Evolutionary conservation across 495 filamentous ascomycete genomes (phyloP), one percentile per base, ranked within the genome.

Genomic region (Cercophora newfieldiana): DNA sequence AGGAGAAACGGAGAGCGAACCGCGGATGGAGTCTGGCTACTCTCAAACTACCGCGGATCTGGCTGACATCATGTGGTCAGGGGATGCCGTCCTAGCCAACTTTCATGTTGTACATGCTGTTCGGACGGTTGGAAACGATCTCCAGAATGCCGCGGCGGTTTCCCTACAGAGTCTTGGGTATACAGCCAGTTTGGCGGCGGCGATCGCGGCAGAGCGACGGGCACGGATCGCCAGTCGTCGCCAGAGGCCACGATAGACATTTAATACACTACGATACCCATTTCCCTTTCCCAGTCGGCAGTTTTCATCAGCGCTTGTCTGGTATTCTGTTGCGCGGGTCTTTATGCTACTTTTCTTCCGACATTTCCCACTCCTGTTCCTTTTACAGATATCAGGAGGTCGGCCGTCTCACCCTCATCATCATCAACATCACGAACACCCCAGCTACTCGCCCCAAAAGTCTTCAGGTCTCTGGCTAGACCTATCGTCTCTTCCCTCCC

Each of bases 301-400:
- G 57, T 14, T 48, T 19, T 48, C 29, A 44, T 44, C 37, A 44
- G 37, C 26, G 44, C 14, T 24, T 48, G n/a, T 50, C 28, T 64
- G 31, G 25, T 44, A 65, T 57, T 56, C 8, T n/a, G 24, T 56
- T n/a, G 49, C 37, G 59, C 48, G 44, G 62, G 49, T 70, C 84
- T 18, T 71, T 85, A 99, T 72, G 91, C 91, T 74, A 97, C 89
- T 79, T 98, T 98, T 65, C 93, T 86, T 37, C 94, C 95, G 53
- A 97, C 90, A 77, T 99, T 99, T 5, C 96, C 96, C 53, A 99
- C 91, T 22, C 96, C 96, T 71, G 86, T 89, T 28, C 96, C 96
- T 68, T 97, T 95, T 29, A 99, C 88, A 65, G 92, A 96, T 58
- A 98, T 85, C 37, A 97, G 86, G 49, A 97, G 81, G 75, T 94